A percentile compares a stretch with the other conserved stretches of the same genome.
These are phyloP conservation scores for Grigorovia transvaalensis DNA, from an alignment of 805 yeast genomes.

Conservation along the genomic window DNA sequence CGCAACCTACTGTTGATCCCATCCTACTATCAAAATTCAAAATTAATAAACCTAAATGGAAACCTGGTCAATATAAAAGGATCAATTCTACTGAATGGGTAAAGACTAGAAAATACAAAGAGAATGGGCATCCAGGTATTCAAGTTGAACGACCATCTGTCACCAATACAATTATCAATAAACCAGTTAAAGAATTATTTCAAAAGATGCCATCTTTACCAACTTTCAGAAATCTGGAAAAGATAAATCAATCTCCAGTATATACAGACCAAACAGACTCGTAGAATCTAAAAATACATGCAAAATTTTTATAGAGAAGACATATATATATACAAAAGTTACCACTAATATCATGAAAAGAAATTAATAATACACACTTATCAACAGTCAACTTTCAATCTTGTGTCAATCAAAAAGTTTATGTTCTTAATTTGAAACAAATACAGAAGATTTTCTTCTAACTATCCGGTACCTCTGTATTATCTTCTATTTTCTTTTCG, in stretches of 20 bases:
- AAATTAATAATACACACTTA: neutral
- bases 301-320: neutral
- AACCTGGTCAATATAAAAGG: conserved; percentile 8
- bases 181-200: conserved; percentile 12
- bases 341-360: neutral
- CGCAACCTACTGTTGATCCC: conserved; percentile 13
- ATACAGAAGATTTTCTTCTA: too few relatives aligned
- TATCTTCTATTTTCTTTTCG: neutral
- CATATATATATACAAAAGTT: neutral
- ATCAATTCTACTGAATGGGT: conserved; percentile 12
- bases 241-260: conserved; percentile 40
- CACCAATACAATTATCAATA: conserved; percentile 29
- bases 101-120: conserved; percentile 18
- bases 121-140: conserved; percentile 31
- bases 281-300: neutral
- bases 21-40: conserved; percentile 22
- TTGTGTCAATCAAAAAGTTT: too few relatives aligned
- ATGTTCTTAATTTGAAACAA: too few relatives aligned
- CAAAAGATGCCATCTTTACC: conserved; percentile 35
- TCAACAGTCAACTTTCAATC: neutral
- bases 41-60: conserved; percentile 23
- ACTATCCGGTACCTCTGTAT: too few relatives aligned
- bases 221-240: conserved; percentile 53
- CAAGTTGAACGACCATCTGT: conserved; percentile 36
- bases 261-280: conserved; percentile 4